Evolutionary conservation across 2,329 filamentous ascomycete genomes (phyloP), one percentile per base, ranked within the genome.

Genomic region (Leptoxyphium fumago): DNA sequence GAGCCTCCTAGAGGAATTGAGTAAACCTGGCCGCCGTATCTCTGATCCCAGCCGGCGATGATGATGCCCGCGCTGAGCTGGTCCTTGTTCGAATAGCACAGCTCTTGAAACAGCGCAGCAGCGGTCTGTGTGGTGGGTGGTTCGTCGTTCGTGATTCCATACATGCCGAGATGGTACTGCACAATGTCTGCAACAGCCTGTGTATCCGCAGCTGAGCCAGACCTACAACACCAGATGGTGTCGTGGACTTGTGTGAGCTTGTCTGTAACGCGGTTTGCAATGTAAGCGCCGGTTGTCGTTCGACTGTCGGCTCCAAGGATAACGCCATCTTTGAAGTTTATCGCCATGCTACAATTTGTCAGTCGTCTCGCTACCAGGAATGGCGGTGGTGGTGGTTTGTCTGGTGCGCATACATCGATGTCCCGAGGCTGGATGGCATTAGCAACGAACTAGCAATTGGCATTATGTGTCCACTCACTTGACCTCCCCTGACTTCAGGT

Each of bases 221-320:
- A 96, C 60, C 91, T 82, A 72, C 91, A 98, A 72, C 91, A 98
- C 91, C 91, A 98, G 68, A 98, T 96, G 47, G 89, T 96, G 67
- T 98, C 91, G 70, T 94, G 84, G 48, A 98, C 89, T 72, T 88
- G 84, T 59, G 91, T 98, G 63, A 98, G 80, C 74, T 98, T 98
- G 75, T 98, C 91, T 52, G 91, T 98, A 53, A 98, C 91, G 73
- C 91, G 82, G 69, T 98, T 98, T 58, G 91, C 91, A 62, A 98
- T 96, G 75, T 96, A 98, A 56, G 89, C 80, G 58, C 91, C 91
- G 44, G 89, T 98, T 40, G 91, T 98, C 53, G 91, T 98, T 71
- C 91, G 80, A 60, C 87, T 95, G 67, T 98, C 91, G 58, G 91
- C 91, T 53, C 91, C 84, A 79, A 98, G 75, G 68, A 98, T 96